Evolutionary conservation across 2,329 filamentous ascomycete species (phyloP).

Genomic region (Truncatella angustata): DNA sequence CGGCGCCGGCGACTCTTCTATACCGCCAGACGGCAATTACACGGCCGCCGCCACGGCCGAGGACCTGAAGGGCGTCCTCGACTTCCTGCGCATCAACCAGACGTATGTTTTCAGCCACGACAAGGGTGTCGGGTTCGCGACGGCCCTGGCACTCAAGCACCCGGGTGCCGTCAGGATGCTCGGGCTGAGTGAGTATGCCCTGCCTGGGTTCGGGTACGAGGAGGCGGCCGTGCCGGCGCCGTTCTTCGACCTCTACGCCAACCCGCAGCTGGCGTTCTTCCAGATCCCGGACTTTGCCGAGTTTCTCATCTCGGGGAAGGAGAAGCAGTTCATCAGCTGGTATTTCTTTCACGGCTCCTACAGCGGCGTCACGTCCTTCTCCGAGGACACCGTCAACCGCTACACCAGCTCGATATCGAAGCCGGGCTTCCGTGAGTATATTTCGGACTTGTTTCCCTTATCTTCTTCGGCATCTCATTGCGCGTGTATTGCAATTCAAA

Average conservation of each 20-base stretch:
- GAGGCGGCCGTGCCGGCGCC: conserved; percentile 24
- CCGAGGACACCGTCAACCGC: conserved; percentile 35
- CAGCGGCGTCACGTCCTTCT: conserved; percentile 34
- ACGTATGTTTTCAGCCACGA: conserved; percentile 44
- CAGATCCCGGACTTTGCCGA: conserved; percentile 43
- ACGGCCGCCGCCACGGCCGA: conserved; percentile 36
- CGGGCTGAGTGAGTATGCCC: conserved; percentile 36
- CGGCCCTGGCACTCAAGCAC: conserved; percentile 36
- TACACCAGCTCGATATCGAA: conserved; percentile 40
- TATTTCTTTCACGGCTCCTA: conserved; percentile 46
- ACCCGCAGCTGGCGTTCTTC: conserved; percentile 44
- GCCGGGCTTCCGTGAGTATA: conserved; percentile 36
- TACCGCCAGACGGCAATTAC: conserved; percentile 37
- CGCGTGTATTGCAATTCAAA: neutral
- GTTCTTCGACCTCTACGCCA: conserved; percentile 37
- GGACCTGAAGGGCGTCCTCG: conserved; percentile 36
- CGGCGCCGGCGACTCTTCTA: conserved; percentile 38
- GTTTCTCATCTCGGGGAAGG: conserved; percentile 41
- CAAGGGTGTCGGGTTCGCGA: conserved; percentile 41
- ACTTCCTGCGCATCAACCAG: conserved; percentile 39
- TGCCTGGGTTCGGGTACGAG: conserved; percentile 42
- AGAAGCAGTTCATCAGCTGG: conserved; percentile 41
- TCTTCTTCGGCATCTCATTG: neutral
- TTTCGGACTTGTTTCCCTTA: conserved; percentile 15
- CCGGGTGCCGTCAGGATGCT: conserved; percentile 33